Base-by-base conservation (phyloP, 305 asterid genomes). In the Stenogyne calaminthoides region DNA sequence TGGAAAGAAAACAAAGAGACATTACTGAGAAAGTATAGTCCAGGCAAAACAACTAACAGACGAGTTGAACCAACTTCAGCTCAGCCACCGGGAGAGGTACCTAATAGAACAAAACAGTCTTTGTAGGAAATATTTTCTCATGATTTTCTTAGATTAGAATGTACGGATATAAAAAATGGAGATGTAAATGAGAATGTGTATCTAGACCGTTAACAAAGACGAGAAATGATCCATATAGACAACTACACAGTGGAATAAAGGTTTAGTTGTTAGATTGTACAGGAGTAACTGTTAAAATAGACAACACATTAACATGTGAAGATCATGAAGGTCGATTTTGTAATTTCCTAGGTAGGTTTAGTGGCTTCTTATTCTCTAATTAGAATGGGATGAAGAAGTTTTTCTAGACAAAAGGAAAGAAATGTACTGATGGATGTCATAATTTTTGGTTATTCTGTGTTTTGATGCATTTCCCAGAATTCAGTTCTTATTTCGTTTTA, bases 1-100 rank as follows among this genome's bases (percentile, higher is more conserved):
- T 88, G 92, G 96, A 82, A 73, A 69, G 85, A 73, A 76, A 89
- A 91, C 85, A 88, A 83, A 77, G 91, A 88, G 7, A 81, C 87
- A 61, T 42, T 91, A 68, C 79, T 81, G 34, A 81, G 70, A 19
- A 85, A 78, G 81, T 91, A 89, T 62, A 73, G 73, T 59, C 77
- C 81, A 3, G 58, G 80, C n/a, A 86, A 73, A 75, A 59, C 60
- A 42, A 73, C 51, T 67, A 73, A 61, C 77, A 8, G 16, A 47
- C 14, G 59, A 44, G 86, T 71, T 65, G 76, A 85, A 27, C 59
- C 68, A 51, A 14, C 61, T 57, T 63, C 25, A 32, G 37, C 81
- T 16, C 76, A 78, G 60, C 64, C 83, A 68, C 75, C 86, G 15
- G 47, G 84, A 2, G 82, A 82, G 75, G 94, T 84, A 80, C 39